Evolutionary conservation across 495 filamentous ascomycete genomes (phyloP).

Genomic region (Cetradonia linearis): DNA sequence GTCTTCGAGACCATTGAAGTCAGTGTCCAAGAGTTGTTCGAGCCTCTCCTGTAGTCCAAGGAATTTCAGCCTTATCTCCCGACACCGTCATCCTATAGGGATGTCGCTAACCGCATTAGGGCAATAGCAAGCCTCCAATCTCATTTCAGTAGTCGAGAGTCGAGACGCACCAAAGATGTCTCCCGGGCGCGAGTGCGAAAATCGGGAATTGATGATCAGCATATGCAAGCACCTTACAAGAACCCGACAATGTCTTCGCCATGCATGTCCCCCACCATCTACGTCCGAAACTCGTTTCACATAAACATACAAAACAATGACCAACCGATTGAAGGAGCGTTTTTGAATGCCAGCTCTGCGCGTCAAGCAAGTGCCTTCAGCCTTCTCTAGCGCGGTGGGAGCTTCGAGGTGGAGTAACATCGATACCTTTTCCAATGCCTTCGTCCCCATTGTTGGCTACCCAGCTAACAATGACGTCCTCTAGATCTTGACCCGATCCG

Average conservation of each 20-base stretch:
- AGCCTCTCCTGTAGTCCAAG: too few species aligned
- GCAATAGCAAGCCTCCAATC: too few species aligned
- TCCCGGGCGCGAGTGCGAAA: background rate
- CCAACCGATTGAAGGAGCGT: background rate
- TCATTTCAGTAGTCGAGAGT: too few species aligned
- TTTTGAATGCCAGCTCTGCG: constrained; percentile 6
- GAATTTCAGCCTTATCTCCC: too few species aligned
- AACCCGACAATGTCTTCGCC: background rate
- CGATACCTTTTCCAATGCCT: background rate
- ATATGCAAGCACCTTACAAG: constrained; percentile 1
- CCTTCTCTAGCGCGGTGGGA: constrained; percentile 14
- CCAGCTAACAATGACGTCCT: constrained; percentile 14
- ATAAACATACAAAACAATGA: background rate
- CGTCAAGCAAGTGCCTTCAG: constrained; percentile 17
- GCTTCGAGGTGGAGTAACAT: constrained; percentile 20
- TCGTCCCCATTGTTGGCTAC: too few species aligned
- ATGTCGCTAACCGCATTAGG: background rate
- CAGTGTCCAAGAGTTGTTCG: too few species aligned
- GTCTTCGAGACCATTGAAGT: too few species aligned
- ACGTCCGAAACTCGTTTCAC: background rate
- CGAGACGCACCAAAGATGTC: background rate
- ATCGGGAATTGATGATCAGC: background rate
- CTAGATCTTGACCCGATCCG: constrained; percentile 40
- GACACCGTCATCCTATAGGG: background rate
- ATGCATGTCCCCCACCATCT: background rate